Conservation (phyloP, 2,329 filamentous ascomycete species). For the Endocalyx cinctus region DNA sequence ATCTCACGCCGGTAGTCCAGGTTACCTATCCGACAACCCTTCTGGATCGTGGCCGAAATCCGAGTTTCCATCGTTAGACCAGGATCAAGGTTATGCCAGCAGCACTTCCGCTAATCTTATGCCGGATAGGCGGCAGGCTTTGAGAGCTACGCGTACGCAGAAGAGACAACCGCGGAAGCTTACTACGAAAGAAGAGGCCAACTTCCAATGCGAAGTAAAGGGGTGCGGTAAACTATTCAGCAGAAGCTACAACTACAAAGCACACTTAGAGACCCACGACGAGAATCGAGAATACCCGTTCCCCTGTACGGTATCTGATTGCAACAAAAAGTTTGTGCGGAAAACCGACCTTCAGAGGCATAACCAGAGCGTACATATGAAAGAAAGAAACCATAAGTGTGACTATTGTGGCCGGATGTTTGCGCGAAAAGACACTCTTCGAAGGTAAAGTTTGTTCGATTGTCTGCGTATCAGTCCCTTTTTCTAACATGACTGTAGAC, state of each 20-base stretch:
- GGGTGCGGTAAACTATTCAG: conserved; percentile 77
- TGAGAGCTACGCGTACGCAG: conserved; percentile 27
- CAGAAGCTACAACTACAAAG: conserved; percentile 80
- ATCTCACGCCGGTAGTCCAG: conserved; percentile 25
- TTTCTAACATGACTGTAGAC: conserved; percentile 41
- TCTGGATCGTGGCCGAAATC: conserved; percentile 34
- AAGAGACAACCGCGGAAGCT: conserved; percentile 42
- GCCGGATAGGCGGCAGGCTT: conserved; percentile 23
- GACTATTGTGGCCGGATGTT: conserved; percentile 67
- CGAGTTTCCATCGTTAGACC: conserved; percentile 31
- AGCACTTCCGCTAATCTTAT: conserved; percentile 18
- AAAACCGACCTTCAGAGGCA: conserved; percentile 71
- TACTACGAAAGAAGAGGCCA: conserved; percentile 65
- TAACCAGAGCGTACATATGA: conserved; percentile 66
- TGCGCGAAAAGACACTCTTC: conserved; percentile 76
- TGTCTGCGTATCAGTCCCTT: background rate
- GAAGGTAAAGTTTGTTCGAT: conserved; percentile 53
- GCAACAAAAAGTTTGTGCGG: conserved; percentile 72
- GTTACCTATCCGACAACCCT: conserved; percentile 34
- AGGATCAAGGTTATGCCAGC: conserved; percentile 29
- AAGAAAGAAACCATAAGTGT: conserved; percentile 66
- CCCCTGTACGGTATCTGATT: conserved; percentile 59
- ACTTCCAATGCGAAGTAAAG: conserved; percentile 62
- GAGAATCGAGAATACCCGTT: conserved; percentile 67
- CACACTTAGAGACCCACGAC: conserved; percentile 81